Percentiles rank a stretch among this genome's conserved stretches.
These are phyloP conservation scores for Keithomyces neogunnii DNA, from an alignment of 2,329 filamentous ascomycete species.

Conservation along the genomic window DNA sequence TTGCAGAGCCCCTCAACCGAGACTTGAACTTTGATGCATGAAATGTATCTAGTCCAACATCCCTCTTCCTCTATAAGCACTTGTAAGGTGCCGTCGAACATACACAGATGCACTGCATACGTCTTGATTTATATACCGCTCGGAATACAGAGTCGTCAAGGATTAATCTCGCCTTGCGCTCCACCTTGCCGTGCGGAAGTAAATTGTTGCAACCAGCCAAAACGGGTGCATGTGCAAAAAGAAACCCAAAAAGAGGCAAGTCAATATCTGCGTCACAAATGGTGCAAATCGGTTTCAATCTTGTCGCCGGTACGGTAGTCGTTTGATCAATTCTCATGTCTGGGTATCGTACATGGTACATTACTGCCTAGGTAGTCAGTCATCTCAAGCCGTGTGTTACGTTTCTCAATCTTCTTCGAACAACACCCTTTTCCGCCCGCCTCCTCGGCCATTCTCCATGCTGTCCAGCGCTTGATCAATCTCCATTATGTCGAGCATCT, in stretches of 20 bases:
- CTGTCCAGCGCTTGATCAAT: conserved; percentile 52
- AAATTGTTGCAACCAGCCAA: neutral
- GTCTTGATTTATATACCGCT: conserved; percentile 50
- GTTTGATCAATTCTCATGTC: conserved; percentile 5
- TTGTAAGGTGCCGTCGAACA: conserved; percentile 9
- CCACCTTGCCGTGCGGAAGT: conserved; percentile 64
- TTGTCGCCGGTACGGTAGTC: neutral
- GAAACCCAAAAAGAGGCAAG: no score
- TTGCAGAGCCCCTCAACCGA: conserved; percentile 4
- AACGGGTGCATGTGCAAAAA: no score
- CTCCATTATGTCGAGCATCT: conserved; percentile 58
- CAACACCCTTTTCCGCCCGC: conserved; percentile 42
- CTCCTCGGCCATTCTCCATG: conserved; percentile 41
- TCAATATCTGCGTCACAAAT: no score
- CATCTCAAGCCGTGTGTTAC: conserved; percentile 4
- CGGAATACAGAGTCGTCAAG: conserved; percentile 70
- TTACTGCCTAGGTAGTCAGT: conserved; percentile 13
- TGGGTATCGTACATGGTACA: conserved; percentile 14
- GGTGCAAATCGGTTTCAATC: neutral
- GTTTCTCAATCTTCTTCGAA: conserved; percentile 33
- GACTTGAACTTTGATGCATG: conserved; percentile 13
- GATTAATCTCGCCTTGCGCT: conserved; percentile 68
- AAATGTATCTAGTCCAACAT: conserved; percentile 36
- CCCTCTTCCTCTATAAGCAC: conserved; percentile 27
- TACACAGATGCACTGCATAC: conserved; percentile 1